These are phyloP conservation scores for Globisporangium spinosum DNA, from an alignment of 352 stramenopile species.

Conservation along the genomic window DNA sequence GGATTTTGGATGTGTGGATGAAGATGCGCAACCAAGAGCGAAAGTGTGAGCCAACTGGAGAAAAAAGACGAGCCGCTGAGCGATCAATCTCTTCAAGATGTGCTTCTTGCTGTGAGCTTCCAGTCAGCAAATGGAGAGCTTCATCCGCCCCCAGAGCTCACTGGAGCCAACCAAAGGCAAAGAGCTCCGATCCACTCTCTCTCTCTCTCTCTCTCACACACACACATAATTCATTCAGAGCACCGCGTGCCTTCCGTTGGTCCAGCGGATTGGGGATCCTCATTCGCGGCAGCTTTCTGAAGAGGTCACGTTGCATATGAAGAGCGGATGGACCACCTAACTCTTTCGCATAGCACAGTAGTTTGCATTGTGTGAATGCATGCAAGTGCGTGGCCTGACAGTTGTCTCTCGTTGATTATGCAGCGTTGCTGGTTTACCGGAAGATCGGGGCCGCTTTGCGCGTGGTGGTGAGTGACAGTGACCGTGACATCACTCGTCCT, in stretches of 20 bases:
- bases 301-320: neutral
- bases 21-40: conserved; percentile 1
- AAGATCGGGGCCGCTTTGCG: neutral
- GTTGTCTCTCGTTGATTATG: neutral
- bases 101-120: neutral
- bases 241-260: neutral
- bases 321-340: neutral
- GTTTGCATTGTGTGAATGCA: neutral
- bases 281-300: neutral
- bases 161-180: neutral
- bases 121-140: neutral
- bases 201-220: neutral
- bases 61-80: neutral
- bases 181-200: neutral
- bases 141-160: neutral
- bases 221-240: no score
- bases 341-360: neutral
- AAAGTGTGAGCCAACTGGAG: neutral
- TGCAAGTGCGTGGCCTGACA: neutral
- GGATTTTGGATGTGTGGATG: conserved; percentile 4
- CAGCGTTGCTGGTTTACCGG: neutral
- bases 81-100: neutral
- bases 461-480: neutral
- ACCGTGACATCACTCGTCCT: neutral
- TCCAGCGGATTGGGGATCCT: neutral